These are phyloP conservation scores for Articulospora tetracladia DNA, from an alignment of 495 filamentous ascomycete genomes.

Conservation along the genomic window DNA sequence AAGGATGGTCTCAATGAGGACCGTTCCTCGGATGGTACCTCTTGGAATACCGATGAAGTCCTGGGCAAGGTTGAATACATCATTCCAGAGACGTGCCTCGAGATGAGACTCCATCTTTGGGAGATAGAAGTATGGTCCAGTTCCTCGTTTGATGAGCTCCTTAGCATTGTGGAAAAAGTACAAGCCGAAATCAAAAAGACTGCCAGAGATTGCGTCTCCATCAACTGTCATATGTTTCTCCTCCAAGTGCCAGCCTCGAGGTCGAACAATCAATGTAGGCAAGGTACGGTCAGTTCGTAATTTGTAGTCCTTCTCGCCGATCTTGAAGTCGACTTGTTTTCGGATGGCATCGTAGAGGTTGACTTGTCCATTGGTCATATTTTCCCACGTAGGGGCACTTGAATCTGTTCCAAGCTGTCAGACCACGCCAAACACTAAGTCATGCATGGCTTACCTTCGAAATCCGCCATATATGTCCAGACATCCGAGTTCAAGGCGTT, in stretches of 20 bases:
- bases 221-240: constrained; percentile 98
- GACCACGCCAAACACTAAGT: constrained; percentile 11
- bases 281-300: constrained; percentile 79
- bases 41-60: constrained; percentile 86
- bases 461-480: constrained; percentile 99
- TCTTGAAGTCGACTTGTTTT: constrained; percentile 93
- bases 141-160: constrained; percentile 78
- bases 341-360: constrained; percentile 98
- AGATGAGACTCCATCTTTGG: constrained; percentile 99
- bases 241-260: constrained; percentile 91
- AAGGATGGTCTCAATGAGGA: constrained; percentile 96
- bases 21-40: constrained; percentile 92
- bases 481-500: constrained; percentile 97
- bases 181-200: constrained; percentile 95
- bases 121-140: constrained; percentile 97
- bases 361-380: constrained; percentile 98
- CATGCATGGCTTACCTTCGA: constrained; percentile 64
- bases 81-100: constrained; percentile 97
- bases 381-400: constrained; percentile 96
- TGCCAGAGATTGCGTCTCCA: constrained; percentile 89
- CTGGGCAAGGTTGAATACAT: constrained; percentile 95
- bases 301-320: constrained; percentile 94
- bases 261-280: constrained; percentile 81
- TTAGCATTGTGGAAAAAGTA: constrained; percentile 99
- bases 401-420: constrained; percentile 61